These are phyloP conservation scores for Penicillium daleae DNA, from an alignment of 495 filamentous ascomycete species.

Conservation along the genomic window DNA sequence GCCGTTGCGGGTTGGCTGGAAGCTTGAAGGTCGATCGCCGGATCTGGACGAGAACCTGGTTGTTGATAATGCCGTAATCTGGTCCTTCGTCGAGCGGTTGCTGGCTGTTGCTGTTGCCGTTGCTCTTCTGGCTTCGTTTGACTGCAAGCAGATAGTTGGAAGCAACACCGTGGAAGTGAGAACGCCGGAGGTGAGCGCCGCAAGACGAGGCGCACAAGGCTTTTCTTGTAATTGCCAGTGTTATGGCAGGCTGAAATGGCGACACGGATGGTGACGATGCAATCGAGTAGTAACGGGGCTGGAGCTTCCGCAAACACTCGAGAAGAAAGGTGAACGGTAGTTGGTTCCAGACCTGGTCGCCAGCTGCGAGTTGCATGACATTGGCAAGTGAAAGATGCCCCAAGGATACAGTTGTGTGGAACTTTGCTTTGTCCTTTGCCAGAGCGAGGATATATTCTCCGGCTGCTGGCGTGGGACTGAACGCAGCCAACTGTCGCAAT, in stretches of 20 bases:
- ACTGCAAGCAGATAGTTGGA: conserved; percentile 1
- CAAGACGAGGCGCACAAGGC: background rate
- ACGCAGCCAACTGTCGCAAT: conserved; percentile 29
- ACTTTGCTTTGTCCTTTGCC: conserved; percentile 10
- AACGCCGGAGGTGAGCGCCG: conserved; percentile 33
- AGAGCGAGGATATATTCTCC: conserved; percentile 28
- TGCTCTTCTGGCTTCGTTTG: background rate
- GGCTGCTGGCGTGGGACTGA: conserved; percentile 27
- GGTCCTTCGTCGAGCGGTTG: conserved; percentile 5
- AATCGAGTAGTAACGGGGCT: conserved; percentile 49
- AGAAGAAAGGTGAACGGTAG: conserved; percentile 39
- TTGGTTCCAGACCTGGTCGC: conserved; percentile 20
- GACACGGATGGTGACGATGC: conserved; percentile 42
- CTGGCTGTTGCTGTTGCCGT: background rate
- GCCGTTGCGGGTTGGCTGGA: conserved; percentile 18
- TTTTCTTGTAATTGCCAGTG: conserved; percentile 1
- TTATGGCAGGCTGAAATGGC: conserved; percentile 22
- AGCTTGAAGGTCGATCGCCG: conserved; percentile 43
- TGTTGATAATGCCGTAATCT: conserved; percentile 21
- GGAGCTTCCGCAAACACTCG: conserved; percentile 30
- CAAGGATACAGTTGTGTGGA: conserved; percentile 6
- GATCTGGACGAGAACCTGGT: conserved; percentile 34
- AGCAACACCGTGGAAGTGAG: conserved; percentile 3
- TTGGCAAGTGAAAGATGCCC: conserved; percentile 34
- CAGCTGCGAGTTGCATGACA: conserved; percentile 19